Base-by-base conservation (phyloP, 2,329 filamentous ascomycete species). In the Colletotrichum chrysophilum region DNA sequence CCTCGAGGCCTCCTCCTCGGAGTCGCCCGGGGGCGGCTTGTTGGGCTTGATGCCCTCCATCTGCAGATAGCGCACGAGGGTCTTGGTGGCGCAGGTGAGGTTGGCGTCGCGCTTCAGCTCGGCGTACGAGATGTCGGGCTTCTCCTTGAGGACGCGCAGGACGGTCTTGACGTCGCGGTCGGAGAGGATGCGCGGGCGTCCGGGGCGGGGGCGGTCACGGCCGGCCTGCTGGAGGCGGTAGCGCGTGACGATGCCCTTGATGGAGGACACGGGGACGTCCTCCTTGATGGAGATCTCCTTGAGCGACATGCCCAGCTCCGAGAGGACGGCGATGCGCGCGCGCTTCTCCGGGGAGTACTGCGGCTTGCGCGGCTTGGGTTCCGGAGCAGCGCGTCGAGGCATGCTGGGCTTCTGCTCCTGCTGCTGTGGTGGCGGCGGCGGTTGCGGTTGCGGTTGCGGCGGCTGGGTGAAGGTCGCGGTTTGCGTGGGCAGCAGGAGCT, bases 331-430 rank as follows among this genome's bases (percentile, higher is more conserved):
- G 74, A 76, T 76, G 70, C 74, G 74, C 26, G 74, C 74, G 70
- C 74, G 74, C 48, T 76, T 76, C 70, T 76, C 74, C 9, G 74
- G 74, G 16, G 74, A 76, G 74, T 76, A 76, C 70, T 76, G 74
- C 64, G 74, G 74, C 70, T 76, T 76, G 65, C 74, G 74, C 43
- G 74, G 70, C 65, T 76, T 76, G 26, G 74, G 74, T 9, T 76
- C 74, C 70, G 64, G 65, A 58, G 74, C 74, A 48, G 74, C 74
- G 70, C 74, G 74, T 58, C 74, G 74, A 65, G 74, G 74, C 74
- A 76, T 76, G 65, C 9, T 66, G 43, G 56, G 36, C 58, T 16
- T 2, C 38, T 48, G 43, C 43, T 52, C 13, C 43, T 52, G 18
- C n/a, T 30, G 18, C 9, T 24, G 52, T 5, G 3, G 24, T 28